Evolutionary conservation across 2,329 filamentous ascomycete genomes (phyloP), one percentile per base, ranked within the genome.

Genomic region (Emydomyces testavorans): DNA sequence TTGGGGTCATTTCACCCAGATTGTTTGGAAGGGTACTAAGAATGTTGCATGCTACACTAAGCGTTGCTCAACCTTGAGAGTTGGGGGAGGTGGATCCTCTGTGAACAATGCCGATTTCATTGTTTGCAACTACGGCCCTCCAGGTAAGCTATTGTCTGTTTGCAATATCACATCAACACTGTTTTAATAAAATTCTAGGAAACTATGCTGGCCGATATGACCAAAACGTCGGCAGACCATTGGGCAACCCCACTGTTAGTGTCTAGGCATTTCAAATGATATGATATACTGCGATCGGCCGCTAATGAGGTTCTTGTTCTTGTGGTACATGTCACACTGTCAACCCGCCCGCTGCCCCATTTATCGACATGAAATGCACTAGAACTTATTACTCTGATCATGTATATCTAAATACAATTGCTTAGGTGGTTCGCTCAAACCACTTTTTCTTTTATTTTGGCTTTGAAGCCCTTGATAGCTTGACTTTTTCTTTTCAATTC

Each of bases 101-200:
- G 58, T 62, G 42, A 57, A 68, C 23, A 48, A 72, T 31, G 68
- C 79, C n/a, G 80, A 77, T 68, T 87, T 79, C 72, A 89, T 84
- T 24, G 86, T 93, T 59, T 94, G 87, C 81, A 90, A 94, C 76
- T 94, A 94, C 72, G 71, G 69, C 56, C 75, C 79, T 52, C 70
- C 79, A 53, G 87, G 85, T 85, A 78, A 66, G 78, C 66, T 23
- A 23, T 40, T n/a, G 13, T 23, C 15, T 36, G 6, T 7, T 7
- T 18, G 6, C 2, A 21, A 2, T 7, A 34, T 13, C 39, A 18
- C 16, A 26, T n/a, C 26, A n/a, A 57, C 35, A 13, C 24, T 20
- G 40, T 18, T 44, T n/a, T n/a, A n/a, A n/a, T n/a, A n/a, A n/a
- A n/a, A n/a, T n/a, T 6, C 6, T 54, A 74, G 75, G 77, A 43